Base-by-base conservation (phyloP, 164 flowering plant genomes). In the Cinnamomum micranthum region DNA sequence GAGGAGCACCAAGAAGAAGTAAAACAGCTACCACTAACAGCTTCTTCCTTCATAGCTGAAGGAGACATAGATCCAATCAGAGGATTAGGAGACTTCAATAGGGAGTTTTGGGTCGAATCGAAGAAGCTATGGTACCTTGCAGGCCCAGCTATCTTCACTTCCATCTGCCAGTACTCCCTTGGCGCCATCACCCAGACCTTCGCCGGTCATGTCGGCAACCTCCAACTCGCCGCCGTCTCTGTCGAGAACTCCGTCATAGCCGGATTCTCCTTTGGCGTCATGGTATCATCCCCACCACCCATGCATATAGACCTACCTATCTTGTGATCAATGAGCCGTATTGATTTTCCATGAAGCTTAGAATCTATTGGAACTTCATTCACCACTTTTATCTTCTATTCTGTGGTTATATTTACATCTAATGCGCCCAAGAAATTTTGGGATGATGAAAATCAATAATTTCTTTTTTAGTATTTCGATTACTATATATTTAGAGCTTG, bases 81-180 rank as follows among this genome's bases (percentile, higher is more conserved):
- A 14, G 60, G 60, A 55, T 15, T 55, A n/a, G 60, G n/a, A 55
- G 60, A 55, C 60, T 72, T 72, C 68, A 14, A 0, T 13, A 60
- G 25, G 31, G 68, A 72, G 68, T 87, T 87, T 76, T 0, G 0
- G 35, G 63, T 24, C 0, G 97, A 90, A 76, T 76, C 78, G 3
- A 76, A 76, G 71, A 76, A 71, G 50, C 73, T 77, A 5, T 77
- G 80, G 80, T 50, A 47, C 63, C 70, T 77, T 14, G 80, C 80
- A 2, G 73, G 76, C 12, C 80, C 80, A 3, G 76, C 80, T 24
- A 77, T 77, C 51, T 73, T 77, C 73, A 77, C 80, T 14, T 68
- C 76, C 31, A n/a, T 77, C 27, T 69, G 70, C 65, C 73, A 73
- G 58, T 77, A 77, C 66, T 77, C 80, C n/a, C 80, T 77, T 27